These are phyloP conservation scores for Scheffersomyces titani DNA, from an alignment of 1,139 yeast genomes.

Conservation along the genomic window DNA sequence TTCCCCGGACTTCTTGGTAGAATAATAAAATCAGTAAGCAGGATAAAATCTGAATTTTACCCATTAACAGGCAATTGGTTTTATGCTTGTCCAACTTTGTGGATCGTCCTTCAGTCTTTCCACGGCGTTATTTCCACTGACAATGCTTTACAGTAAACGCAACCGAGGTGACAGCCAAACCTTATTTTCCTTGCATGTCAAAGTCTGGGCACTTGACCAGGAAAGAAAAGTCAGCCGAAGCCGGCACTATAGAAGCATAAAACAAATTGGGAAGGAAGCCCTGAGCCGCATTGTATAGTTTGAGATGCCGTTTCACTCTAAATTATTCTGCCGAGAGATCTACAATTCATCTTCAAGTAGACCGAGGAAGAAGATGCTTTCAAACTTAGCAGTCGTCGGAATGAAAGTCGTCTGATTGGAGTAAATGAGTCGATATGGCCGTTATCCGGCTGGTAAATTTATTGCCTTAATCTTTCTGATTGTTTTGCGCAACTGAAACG, in stretches of 20 bases:
- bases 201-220: background rate
- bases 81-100: background rate
- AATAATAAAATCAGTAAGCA: background rate
- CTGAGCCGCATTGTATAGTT: background rate
- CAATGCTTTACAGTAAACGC: background rate
- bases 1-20: background rate
- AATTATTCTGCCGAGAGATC: background rate
- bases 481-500: background rate
- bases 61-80: background rate
- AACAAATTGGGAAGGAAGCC: background rate
- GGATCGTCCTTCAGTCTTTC: background rate
- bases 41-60: background rate
- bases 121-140: background rate
- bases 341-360: background rate
- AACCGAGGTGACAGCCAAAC: slow-evolving; percentile 2
- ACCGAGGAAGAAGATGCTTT: background rate
- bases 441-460: background rate
- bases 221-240: background rate
- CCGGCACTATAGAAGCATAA: background rate
- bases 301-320: background rate
- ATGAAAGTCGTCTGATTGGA: background rate
- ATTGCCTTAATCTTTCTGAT: background rate
- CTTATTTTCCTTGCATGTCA: background rate
- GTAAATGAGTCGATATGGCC: no score
- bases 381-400: background rate